These are phyloP conservation scores for Sicyos edulis DNA, from an alignment of 306 rosid genomes.

Conservation along the genomic window DNA sequence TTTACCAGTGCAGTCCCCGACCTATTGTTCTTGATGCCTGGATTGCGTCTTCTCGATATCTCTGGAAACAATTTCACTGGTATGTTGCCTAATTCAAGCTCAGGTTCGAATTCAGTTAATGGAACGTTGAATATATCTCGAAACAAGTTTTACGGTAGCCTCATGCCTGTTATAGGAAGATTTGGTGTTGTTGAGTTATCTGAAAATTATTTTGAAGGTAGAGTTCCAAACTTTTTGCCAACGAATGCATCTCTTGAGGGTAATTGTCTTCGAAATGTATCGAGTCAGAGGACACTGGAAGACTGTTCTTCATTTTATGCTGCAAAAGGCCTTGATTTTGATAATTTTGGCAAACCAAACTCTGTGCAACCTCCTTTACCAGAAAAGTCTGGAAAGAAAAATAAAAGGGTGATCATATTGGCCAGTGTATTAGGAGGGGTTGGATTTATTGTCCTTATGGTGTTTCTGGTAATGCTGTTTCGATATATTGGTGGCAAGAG, in stretches of 20 bases:
- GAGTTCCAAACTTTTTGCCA: slow-evolving; percentile 33
- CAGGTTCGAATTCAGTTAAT: slow-evolving; percentile 28
- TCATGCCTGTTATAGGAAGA: slow-evolving; percentile 40
- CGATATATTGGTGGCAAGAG: slow-evolving; percentile 36
- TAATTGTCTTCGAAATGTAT: slow-evolving; percentile 60
- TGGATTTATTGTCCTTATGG: slow-evolving; percentile 49
- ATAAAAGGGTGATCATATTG: slow-evolving; percentile 40
- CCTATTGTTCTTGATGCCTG: slow-evolving; percentile 47
- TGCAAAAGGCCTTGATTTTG: slow-evolving; percentile 49
- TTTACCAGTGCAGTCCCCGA: slow-evolving; percentile 58
- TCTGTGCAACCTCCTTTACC: slow-evolving; percentile 30
- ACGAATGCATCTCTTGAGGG: slow-evolving; percentile 39
- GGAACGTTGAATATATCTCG: slow-evolving; percentile 47
- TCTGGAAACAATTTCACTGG: slow-evolving; percentile 69
- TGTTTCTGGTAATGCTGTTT: slow-evolving; percentile 28
- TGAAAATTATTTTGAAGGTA: slow-evolving; percentile 70
- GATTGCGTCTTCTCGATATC: slow-evolving; percentile 52
- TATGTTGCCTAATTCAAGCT: slow-evolving; percentile 50
- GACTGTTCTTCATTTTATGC: slow-evolving; percentile 66
- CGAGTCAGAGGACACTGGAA: slow-evolving; percentile 43
- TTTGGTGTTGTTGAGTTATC: slow-evolving; percentile 52
- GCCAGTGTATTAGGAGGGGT: slow-evolving; percentile 66
- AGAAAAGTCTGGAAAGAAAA: slow-evolving; percentile 32
- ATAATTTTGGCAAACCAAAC: slow-evolving; percentile 53
- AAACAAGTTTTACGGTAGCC: slow-evolving; percentile 60